Evolutionary conservation across 306 rosid genomes (phyloP), one percentile per base, ranked within the genome.

Genomic region (Vigna nakashimae): DNA sequence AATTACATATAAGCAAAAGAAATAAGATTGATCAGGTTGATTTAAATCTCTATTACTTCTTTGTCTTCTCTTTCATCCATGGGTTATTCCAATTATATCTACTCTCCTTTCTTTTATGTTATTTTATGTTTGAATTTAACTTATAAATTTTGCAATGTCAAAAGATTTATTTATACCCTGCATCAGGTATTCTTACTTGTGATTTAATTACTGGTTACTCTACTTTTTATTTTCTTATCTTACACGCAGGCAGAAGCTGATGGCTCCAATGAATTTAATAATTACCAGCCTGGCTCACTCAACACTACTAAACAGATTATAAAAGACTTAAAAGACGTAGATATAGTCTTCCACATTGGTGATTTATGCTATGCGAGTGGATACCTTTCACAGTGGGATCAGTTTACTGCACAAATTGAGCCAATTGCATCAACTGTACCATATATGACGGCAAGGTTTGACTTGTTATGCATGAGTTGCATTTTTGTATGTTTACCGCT

Each of bases 331-430:
- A 84, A 90, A 52, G 87, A 92, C 80, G 84, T 84, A 40, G 98
- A 95, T 75, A 81, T 95, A n/a, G 88, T 92, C 77, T 92, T 95
- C 84, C 97, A 90, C 88, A 95, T 95, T 75, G 98, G 98, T 79
- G 98, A 95, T 85, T 17, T 85, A 58, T 83, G 92, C 88, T 95
- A 92, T 79, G 98, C 98, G 62, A 92, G 78, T 86, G 98, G 98
- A 51, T 95, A 95, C 82, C 52, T 95, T 77, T 92, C 98, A 36
- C 98, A 95, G 76, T 95, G 98, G 98, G 98, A 95, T 79, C 97
- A 92, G 46, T 95, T 92, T 79, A 92, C 95, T 10, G 92, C 97
- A 65, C 97, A 92, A 82, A 81, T 95, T 64, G 98, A 90, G 88
- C 97, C 98, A 53, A 95, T 95, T 78, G 90, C 98, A 60, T 95